A percentile compares a stretch with the other conserved stretches of the same genome.
phyloP scores from a whole-genome alignment of 345 rosid species.

The Eucalyptus regnans region DNA sequence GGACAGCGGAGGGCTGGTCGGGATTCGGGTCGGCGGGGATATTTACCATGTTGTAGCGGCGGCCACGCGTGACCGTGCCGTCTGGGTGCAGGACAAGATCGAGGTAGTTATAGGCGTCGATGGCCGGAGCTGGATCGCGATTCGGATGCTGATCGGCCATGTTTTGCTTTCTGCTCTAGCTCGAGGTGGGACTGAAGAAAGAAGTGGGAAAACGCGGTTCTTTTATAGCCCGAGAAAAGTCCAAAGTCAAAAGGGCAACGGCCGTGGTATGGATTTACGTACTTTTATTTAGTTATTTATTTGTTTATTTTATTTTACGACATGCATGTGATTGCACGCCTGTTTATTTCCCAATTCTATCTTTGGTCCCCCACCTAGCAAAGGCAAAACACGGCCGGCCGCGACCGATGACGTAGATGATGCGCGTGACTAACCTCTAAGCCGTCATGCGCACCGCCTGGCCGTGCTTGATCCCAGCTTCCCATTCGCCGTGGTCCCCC shows the following conservation, averaged over 20 bases:
- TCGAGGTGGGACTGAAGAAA: not conserved
- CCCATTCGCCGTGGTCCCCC: not conserved
- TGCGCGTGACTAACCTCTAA: not conserved
- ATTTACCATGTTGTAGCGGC: rapidly evolving
- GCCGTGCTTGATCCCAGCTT: not conserved
- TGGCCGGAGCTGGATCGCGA: not conserved
- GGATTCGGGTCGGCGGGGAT: not conserved
- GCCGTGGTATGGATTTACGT: not conserved
- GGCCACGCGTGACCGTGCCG: not conserved
- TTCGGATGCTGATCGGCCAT: not conserved
- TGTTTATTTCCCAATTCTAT: too few species aligned
- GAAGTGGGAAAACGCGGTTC: not conserved
- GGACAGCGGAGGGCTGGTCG: not conserved
- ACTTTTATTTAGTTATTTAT: too few species aligned
- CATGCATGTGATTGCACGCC: too few species aligned
- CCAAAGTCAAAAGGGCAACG: not conserved
- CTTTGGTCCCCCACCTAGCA: too few species aligned
- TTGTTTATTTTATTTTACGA: too few species aligned
- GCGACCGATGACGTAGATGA: not conserved
- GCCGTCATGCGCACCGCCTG: not conserved
- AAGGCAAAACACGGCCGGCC: not conserved
- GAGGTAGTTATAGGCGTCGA: not conserved
- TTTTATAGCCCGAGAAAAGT: not conserved
- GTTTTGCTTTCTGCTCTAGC: not conserved
- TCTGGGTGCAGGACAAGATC: not conserved